phyloP scores from a whole-genome alignment of 164 flowering plant species.

The Vitis cinerea region DNA sequence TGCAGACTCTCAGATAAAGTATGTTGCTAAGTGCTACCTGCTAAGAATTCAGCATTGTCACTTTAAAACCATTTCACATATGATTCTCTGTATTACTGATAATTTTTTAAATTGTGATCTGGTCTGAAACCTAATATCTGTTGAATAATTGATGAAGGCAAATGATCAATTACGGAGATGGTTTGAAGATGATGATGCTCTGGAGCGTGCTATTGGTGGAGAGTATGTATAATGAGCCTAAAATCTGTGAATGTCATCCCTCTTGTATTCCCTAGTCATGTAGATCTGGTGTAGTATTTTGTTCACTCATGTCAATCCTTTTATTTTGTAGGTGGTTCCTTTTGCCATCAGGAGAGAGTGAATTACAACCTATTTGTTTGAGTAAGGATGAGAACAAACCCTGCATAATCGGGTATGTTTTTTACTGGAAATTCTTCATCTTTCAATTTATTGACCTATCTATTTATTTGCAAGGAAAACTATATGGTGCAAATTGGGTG shows the following conservation, averaged over 20 bases:
- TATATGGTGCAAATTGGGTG: neutral
- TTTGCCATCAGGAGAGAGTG: constrained; percentile 50
- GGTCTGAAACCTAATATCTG: constrained; percentile 14
- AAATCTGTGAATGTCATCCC: neutral
- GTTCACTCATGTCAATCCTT: constrained; percentile 2
- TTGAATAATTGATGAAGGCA: constrained; percentile 46
- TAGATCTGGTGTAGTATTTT: neutral
- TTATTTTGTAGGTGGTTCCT: constrained; percentile 74
- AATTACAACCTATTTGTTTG: constrained; percentile 49
- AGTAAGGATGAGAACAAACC: constrained; percentile 60
- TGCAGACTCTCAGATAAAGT: constrained; percentile 95
- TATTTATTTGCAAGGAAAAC: neutral
- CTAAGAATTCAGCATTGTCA: neutral
- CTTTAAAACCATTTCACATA: neutral
- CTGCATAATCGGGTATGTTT: constrained; percentile 63
- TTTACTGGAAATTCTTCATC: neutral
- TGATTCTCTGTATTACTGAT: neutral
- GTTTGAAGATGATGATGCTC: constrained; percentile 91
- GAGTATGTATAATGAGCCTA: constrained; percentile 56
- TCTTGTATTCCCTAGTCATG: neutral
- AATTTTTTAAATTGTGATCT: neutral
- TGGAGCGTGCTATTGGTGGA: constrained; percentile 81
- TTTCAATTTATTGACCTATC: neutral
- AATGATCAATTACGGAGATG: constrained; percentile 61
- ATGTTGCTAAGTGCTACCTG: constrained; percentile 23